These are phyloP conservation scores for Grosmannia serpens DNA, from an alignment of 2,329 filamentous ascomycete species.

Conservation along the genomic window DNA sequence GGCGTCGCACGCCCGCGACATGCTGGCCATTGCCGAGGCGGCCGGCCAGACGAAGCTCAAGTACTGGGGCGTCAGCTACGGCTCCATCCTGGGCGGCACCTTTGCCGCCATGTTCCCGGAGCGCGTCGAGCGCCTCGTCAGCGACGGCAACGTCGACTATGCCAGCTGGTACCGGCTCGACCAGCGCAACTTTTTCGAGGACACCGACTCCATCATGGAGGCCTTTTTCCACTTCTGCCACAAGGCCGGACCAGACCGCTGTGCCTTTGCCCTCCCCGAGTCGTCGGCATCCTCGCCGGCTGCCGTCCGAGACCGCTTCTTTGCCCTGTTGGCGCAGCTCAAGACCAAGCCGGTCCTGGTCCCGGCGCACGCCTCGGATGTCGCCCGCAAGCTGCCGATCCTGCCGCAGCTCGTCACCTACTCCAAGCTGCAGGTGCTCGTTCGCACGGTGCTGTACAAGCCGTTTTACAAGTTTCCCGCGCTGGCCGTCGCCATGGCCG, in stretches of 20 bases:
- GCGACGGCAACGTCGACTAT: slow-evolving; percentile 41
- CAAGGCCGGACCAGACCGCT: slow-evolving; percentile 34
- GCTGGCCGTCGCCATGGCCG: slow-evolving; percentile 30
- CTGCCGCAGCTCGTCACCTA: slow-evolving; percentile 38
- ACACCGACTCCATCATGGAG: slow-evolving; percentile 40
- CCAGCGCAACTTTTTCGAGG: slow-evolving; percentile 33
- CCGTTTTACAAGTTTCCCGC: slow-evolving; percentile 28
- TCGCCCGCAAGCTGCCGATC: slow-evolving; percentile 17
- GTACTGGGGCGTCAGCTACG: slow-evolving; percentile 46
- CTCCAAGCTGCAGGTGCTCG: slow-evolving; percentile 30
- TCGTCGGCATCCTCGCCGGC: slow-evolving; percentile 15
- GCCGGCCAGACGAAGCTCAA: slow-evolving; percentile 29
- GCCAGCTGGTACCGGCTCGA: slow-evolving; percentile 38
- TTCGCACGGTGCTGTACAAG: slow-evolving; percentile 30
- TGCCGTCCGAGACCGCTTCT: slow-evolving; percentile 26
- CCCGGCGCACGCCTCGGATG: slow-evolving; percentile 18
- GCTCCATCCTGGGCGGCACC: slow-evolving; percentile 37
- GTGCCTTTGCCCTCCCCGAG: slow-evolving; percentile 26
- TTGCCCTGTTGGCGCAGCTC: slow-evolving; percentile 27
- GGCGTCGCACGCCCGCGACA: slow-evolving; percentile 31
- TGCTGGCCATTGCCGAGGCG: slow-evolving; percentile 33
- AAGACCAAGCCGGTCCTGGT: slow-evolving; percentile 29
- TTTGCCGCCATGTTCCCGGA: slow-evolving; percentile 42
- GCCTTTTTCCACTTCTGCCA: slow-evolving; percentile 43
- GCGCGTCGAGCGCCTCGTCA: slow-evolving; percentile 35